A percentile compares a stretch with the other conserved stretches of the same genome.
phyloP scores from a whole-genome alignment of 176 grass and related monocot species.

The Pharus latifolius region DNA sequence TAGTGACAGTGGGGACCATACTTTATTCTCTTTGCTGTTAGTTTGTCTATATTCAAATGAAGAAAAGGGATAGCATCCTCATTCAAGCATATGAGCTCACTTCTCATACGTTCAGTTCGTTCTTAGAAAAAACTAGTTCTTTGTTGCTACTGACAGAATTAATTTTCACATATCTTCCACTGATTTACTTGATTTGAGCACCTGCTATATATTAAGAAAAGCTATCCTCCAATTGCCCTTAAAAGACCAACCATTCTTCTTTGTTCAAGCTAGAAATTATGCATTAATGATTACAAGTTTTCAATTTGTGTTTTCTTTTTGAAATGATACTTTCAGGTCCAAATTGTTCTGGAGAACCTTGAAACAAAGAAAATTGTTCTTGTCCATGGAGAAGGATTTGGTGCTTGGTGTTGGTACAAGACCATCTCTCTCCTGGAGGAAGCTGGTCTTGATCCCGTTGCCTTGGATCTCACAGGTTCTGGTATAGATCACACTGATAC shows the following conservation, averaged over 20 bases:
- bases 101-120: background rate
- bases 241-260: background rate
- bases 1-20: background rate
- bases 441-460: conserved; percentile 69
- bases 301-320: background rate
- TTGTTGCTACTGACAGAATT: background rate
- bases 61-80: background rate
- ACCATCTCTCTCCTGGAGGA: conserved; percentile 88
- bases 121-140: background rate
- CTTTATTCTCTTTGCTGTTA: conserved; percentile 6
- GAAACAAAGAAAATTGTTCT: conserved; percentile 94
- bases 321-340: conserved; percentile 33
- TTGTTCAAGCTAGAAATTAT: background rate
- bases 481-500: conserved; percentile 80
- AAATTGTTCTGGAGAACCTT: conserved; percentile 66
- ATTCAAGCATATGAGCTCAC: background rate
- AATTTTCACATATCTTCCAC: background rate
- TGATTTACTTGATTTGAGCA: background rate
- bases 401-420: conserved; percentile 99
- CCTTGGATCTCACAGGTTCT: conserved; percentile 83
- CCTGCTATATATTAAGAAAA: background rate
- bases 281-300: background rate
- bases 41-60: conserved; percentile 1
- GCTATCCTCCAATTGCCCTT: background rate
- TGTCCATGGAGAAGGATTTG: conserved; percentile 98